These are phyloP conservation scores for Hemisphaericaspora nanyangensis DNA, from an alignment of 805 yeast species.

Conservation along the genomic window DNA sequence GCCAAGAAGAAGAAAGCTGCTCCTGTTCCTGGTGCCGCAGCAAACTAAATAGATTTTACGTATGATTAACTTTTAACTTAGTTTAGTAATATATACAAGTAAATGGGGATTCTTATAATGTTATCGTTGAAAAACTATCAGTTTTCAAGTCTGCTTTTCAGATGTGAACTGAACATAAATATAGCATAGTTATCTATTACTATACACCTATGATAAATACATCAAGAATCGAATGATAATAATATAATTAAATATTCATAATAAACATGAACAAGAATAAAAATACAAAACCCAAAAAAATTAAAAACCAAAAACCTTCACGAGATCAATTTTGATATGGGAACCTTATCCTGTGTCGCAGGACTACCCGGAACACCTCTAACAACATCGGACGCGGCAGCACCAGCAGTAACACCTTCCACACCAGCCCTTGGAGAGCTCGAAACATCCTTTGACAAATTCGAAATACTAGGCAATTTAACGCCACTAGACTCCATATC, in stretches of 20 bases:
- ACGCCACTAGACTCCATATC: conserved; percentile 3
- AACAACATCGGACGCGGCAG: too few relatives aligned
- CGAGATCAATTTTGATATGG: conserved; percentile 8
- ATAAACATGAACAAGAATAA: too few relatives aligned
- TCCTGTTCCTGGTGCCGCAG: conserved; percentile 7
- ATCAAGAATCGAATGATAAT: too few relatives aligned
- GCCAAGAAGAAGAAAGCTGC: conserved; percentile 50
- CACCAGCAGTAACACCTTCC: background rate
- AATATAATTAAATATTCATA: too few relatives aligned
- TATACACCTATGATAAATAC: background rate
- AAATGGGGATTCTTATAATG: background rate
- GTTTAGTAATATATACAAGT: background rate
- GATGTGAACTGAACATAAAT: too few relatives aligned
- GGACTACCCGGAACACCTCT: background rate
- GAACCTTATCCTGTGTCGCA: conserved; percentile 5
- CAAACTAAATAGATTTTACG: background rate
- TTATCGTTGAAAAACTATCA: background rate
- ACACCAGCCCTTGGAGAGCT: conserved; percentile 4
- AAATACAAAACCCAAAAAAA: background rate
- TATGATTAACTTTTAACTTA: too few relatives aligned
- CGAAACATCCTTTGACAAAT: background rate
- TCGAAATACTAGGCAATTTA: conserved; percentile 7
- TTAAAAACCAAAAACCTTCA: background rate
- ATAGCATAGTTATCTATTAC: background rate
- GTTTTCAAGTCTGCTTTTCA: background rate